These are phyloP conservation scores for Stephanodiscus minutulus DNA, from an alignment of 108 stramenopile genomes.

Conservation along the genomic window DNA sequence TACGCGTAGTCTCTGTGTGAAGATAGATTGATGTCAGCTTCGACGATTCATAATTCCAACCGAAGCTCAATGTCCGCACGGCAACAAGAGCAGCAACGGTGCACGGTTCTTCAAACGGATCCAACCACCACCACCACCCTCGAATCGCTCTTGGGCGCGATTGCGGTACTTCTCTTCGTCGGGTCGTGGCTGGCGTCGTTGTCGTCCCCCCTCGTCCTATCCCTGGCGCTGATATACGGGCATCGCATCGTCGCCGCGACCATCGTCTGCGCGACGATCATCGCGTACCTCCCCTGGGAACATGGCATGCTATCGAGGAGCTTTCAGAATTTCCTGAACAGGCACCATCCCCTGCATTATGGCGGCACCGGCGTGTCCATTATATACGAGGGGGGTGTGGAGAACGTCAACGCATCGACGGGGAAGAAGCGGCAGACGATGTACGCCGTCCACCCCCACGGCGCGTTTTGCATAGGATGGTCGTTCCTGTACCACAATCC, in stretches of 20 bases:
- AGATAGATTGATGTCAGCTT: too few relatives aligned
- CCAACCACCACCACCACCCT: slow-evolving; percentile 13
- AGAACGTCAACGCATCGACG: slow-evolving; percentile 14
- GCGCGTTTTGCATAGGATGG: slow-evolving; percentile 67
- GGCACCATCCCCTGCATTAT: slow-evolving; percentile 36
- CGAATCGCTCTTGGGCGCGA: slow-evolving; percentile 22
- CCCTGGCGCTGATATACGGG: slow-evolving; percentile 13
- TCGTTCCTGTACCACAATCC: slow-evolving; percentile 39
- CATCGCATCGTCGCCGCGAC: slow-evolving; percentile 10
- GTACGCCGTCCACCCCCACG: slow-evolving; percentile 66
- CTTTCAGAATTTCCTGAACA: slow-evolving; percentile 24
- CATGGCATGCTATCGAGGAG: slow-evolving; percentile 19
- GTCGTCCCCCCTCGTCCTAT: slow-evolving; percentile 30
- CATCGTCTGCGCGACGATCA: slow-evolving; percentile 35
- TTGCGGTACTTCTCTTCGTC: slow-evolving; percentile 30
- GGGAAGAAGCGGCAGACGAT: slow-evolving; percentile 38
- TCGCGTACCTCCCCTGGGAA: slow-evolving; percentile 61
- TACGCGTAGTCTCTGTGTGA: too few relatives aligned
- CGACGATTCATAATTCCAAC: too few relatives aligned
- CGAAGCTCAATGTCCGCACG: neutral
- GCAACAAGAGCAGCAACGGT: neutral
- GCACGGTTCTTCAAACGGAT: slow-evolving; percentile 17
- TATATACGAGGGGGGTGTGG: slow-evolving; percentile 43
- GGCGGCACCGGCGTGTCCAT: slow-evolving; percentile 23
- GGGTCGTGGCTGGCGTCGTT: slow-evolving; percentile 35